Conservation (phyloP, 345 rosid genomes). For the Streptanthus diversifolius region DNA sequence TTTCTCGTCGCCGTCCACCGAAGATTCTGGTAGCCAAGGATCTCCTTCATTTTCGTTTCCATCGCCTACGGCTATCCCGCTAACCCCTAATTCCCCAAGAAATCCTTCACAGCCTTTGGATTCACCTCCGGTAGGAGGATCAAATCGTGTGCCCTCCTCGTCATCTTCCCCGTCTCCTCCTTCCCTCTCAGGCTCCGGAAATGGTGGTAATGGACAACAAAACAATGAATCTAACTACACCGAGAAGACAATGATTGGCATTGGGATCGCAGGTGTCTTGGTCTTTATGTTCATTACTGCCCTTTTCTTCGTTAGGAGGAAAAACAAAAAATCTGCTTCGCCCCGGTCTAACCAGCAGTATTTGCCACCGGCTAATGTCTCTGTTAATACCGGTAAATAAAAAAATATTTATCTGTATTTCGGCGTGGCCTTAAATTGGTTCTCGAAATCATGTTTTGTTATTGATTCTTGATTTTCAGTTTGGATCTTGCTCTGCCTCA, state of each 20-base stretch:
- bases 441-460: constrained; percentile 7
- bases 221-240: constrained; percentile 12
- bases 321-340: constrained; percentile 31
- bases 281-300: constrained; percentile 38
- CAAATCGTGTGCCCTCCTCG: constrained; percentile 28
- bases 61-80: not conserved
- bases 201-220: constrained; percentile 5
- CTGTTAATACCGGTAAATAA: constrained; percentile 43
- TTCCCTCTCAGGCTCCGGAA: constrained; percentile 9
- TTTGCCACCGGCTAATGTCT: constrained; percentile 39
- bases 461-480: not conserved
- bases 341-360: constrained; percentile 30
- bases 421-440: not conserved
- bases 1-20: constrained; percentile 2
- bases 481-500: not conserved
- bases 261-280: constrained; percentile 38
- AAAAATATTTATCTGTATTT: not conserved
- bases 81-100: constrained; percentile 11
- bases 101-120: constrained; percentile 23
- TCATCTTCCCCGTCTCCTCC: constrained; percentile 22
- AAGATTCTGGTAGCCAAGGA: not conserved
- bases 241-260: constrained; percentile 29
- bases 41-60: constrained; percentile 15
- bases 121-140: constrained; percentile 13
- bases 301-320: constrained; percentile 33